Conservation (phyloP, 352 stramenopile genomes). For the Phytophthora parvispora region DNA sequence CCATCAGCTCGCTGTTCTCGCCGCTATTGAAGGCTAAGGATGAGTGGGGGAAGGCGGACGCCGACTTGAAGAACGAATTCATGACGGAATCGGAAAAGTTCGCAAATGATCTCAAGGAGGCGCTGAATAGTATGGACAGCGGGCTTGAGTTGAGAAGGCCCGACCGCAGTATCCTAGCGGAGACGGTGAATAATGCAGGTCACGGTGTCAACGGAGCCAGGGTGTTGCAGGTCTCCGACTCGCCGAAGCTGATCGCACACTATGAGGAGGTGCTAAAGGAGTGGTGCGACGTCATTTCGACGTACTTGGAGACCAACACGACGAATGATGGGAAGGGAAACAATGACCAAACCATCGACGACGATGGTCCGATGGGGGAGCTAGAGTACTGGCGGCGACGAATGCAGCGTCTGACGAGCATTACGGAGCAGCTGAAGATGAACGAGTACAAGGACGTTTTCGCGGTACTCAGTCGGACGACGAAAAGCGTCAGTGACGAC, state of each 20-base stretch:
- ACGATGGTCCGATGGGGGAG: conserved; percentile 96
- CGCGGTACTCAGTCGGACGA: conserved; percentile 89
- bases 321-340: conserved; percentile 69
- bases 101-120: conserved; percentile 94
- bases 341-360: conserved; percentile 79
- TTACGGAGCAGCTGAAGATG: conserved; percentile 98
- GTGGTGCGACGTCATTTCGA: conserved; percentile 97
- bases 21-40: conserved; percentile 94
- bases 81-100: conserved; percentile 97
- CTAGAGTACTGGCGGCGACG: conserved; percentile 97
- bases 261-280: conserved; percentile 98
- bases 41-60: conserved; percentile 97
- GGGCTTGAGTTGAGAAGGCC: conserved; percentile 94
- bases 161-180: conserved; percentile 78
- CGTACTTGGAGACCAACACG: conserved; percentile 93
- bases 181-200: conserved; percentile 57
- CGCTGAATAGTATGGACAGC: conserved; percentile 96
- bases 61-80: conserved; percentile 94
- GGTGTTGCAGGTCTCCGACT: conserved; percentile 84
- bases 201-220: conserved; percentile 52
- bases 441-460: conserved; percentile 98
- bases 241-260: conserved; percentile 92
- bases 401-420: conserved; percentile 99
- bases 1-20: conserved; percentile 89
- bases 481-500: conserved; percentile 89